Percentiles rank a stretch among this genome's conserved stretches.
Conservation (phyloP, 192 early-diverging fungal genomes). For the Gaertneriomyces semiglobifer region DNA sequence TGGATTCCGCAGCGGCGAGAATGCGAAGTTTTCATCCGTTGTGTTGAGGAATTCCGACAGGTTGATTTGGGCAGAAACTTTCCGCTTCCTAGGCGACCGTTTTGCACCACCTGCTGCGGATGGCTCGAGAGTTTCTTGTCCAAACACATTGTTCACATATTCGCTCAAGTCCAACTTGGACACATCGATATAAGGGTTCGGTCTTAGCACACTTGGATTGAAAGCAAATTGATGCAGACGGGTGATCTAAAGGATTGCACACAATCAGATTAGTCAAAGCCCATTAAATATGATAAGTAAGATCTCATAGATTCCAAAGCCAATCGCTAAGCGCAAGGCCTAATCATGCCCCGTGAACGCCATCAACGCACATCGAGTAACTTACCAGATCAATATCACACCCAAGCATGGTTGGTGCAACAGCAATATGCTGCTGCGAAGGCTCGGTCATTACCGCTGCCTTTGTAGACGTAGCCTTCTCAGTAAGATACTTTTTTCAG, state of each 20-base stretch:
- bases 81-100: not conserved
- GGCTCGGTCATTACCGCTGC: too few species aligned
- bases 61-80: not conserved
- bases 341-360: too few species aligned
- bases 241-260: constrained; percentile 16
- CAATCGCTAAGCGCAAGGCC: too few species aligned
- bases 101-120: not conserved
- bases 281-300: too few species aligned
- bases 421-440: too few species aligned
- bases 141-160: constrained; percentile 25
- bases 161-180: constrained; percentile 20
- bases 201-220: constrained; percentile 23
- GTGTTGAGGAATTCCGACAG: not conserved
- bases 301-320: too few species aligned
- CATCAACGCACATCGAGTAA: too few species aligned
- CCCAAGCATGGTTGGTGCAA: too few species aligned
- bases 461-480: too few species aligned
- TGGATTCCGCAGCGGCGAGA: not conserved
- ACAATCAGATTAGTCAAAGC: not conserved
- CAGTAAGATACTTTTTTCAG: too few species aligned
- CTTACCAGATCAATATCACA: too few species aligned
- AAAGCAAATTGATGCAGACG: constrained; percentile 29
- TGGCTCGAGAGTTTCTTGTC: constrained; percentile 11
- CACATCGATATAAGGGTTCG: constrained; percentile 29
- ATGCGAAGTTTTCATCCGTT: not conserved